Base-by-base conservation (phyloP, 2,329 filamentous ascomycete genomes). In the Hirsutella minnesotensis region DNA sequence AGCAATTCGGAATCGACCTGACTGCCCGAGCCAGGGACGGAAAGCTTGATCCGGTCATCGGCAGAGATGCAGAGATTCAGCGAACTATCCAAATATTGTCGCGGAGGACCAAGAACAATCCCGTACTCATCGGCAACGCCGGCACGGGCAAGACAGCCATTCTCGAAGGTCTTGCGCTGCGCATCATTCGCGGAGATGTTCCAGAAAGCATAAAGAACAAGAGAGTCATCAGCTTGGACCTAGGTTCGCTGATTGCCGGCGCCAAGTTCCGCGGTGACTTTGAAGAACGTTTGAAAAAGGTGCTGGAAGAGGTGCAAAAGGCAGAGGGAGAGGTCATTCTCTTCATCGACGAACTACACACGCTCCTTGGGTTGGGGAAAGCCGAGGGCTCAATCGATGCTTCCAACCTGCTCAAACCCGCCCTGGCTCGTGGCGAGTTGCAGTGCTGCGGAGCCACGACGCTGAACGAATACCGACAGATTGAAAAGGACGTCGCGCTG, bases 401-500 rank as follows among this genome's bases (percentile, higher is more conserved):
- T 1, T 94, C 86, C 49, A 96, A 96, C 58, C 69, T 96, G 7
- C 69, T 96, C 38, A 98, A 96, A 63, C 92, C 92, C 21, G 88
- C 90, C 1, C 66, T 96, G n/a, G 88, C 88, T 0, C 75, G 92
- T 49, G 92, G 92, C 34, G 89, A 95, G 49, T 73, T 96, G 4
- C 92, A 96, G 63, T 95, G 89, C 65, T 95, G 88, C 55, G 90
- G 92, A 48, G 92, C 92, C 3, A 96, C 92, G 0, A 98, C 92
- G 0, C 66, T 96, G 29, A 85, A 82, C 49, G 92, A 98, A 57
- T 98, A 96, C 56, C 79, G 92, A 19, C 71, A 80, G 53, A 96
- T 98, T 48, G 92, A 96, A 60, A 96, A 96, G 62, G 92, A 96
- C 56, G 89, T 90, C 22, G 92, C 92, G 0, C 68, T 98, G 18